Base-by-base conservation (phyloP, 176 grass and related monocot species). In the Melocanna baccifera region DNA sequence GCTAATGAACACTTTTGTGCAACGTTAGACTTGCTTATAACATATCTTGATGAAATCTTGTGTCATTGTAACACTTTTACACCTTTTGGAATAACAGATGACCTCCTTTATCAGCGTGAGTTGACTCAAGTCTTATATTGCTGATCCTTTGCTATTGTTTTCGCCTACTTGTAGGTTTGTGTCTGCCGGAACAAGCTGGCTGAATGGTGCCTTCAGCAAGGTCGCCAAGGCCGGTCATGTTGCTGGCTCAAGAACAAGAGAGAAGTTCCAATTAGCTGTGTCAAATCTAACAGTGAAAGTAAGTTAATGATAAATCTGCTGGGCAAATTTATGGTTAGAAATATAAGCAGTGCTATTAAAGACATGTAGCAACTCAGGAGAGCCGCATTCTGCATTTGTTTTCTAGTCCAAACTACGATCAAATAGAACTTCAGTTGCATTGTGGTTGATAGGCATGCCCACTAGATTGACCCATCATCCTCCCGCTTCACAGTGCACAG, bases 181-280 rank as follows among this genome's bases (percentile, higher is more conserved):
- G 9, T 92, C 97, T 80, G 97, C 97, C 78, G 91, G 97, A 84
- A 96, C 93, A 71, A 88, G 85, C 78, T 99, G 97, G 93, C 86
- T 99, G 65, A 93, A 96, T 87, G 97, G 97, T 68, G 91, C 97
- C 29, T 99, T 99, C 84, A 85, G 82, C 71, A 99, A 91, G 76
- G 91, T 99, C 0, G 88, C 97, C 42, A 92, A 85, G 65, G 93
- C 75, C 86, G 87, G 97, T 50, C 86, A 99, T 89, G 88, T 92
- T 84, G 97, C 91, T 66, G 88, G 91, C 51, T 85, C 88, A 71
- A 96, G 87, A 92, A 99, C 97, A 69, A 92, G 97, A 71, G 97
- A 99, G 76, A 96, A 96, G 81, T 99, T 99, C 74, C 97, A 99
- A 73, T 25, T 99, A 76, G 93, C 88, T n/a, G 86, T 98, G 69